phyloP scores from a whole-genome alignment of 495 filamentous ascomycete genomes.

The Penicillium odoratum region DNA sequence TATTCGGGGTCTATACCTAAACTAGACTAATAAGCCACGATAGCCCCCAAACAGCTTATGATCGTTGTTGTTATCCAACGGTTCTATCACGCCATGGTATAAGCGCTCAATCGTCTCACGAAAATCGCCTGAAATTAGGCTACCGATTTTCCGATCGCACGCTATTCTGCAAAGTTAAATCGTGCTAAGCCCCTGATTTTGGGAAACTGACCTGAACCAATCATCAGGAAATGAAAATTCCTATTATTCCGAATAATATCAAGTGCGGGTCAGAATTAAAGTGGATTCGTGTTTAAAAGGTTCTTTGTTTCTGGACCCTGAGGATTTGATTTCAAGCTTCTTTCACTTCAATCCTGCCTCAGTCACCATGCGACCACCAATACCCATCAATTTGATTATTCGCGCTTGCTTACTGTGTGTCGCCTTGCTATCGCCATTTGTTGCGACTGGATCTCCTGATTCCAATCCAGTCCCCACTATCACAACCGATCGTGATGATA shows the following conservation, averaged over 20 bases:
- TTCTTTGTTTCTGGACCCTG: neutral
- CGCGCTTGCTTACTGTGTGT: neutral
- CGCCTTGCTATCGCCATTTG: neutral
- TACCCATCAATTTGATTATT: neutral
- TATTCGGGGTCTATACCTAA: neutral
- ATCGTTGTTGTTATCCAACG: neutral
- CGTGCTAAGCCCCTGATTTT: conserved; percentile 1
- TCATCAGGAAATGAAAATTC: neutral
- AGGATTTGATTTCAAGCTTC: neutral
- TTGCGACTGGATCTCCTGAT: neutral
- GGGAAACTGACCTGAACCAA: neutral
- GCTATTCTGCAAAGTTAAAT: neutral
- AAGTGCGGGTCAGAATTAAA: neutral
- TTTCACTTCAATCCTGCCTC: neutral
- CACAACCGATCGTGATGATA: neutral
- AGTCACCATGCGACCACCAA: conserved; percentile 1
- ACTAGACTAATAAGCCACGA: neutral
- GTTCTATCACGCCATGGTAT: neutral
- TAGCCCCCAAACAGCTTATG: no score
- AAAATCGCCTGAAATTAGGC: neutral
- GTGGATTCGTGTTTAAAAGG: neutral
- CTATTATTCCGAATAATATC: neutral
- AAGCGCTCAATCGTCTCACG: neutral
- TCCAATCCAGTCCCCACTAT: neutral
- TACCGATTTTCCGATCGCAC: neutral